Conservation (phyloP, 2,329 filamentous ascomycete genomes). For the Grosmannia penicillata region DNA sequence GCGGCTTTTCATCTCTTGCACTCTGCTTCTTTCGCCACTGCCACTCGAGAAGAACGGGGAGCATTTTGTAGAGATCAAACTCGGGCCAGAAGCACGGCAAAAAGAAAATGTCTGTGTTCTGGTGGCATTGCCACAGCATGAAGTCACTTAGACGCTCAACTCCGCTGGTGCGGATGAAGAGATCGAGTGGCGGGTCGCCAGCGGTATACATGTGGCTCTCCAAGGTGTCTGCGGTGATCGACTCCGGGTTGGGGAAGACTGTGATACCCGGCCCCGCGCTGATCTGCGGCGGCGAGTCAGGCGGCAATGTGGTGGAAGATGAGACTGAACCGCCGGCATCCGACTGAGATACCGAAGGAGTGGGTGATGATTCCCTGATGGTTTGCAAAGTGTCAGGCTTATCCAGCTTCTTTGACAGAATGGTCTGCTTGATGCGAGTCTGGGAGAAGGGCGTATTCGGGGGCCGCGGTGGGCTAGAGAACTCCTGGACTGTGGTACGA, state of each 20-base stretch:
- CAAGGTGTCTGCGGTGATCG: constrained; percentile 70
- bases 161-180: constrained; percentile 83
- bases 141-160: constrained; percentile 91
- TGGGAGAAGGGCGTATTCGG: constrained; percentile 68
- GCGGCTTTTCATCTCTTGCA: constrained; percentile 32
- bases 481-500: constrained; percentile 74
- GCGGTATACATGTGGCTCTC: constrained; percentile 80
- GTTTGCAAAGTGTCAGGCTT: constrained; percentile 30
- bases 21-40: constrained; percentile 49
- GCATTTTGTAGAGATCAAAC: constrained; percentile 84
- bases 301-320: constrained; percentile 41
- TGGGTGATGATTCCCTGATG: constrained; percentile 32
- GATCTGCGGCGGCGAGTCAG: constrained; percentile 33
- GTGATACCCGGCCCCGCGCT: constrained; percentile 19
- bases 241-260: constrained; percentile 58
- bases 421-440: constrained; percentile 73
- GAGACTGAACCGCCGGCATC: constrained; percentile 40
- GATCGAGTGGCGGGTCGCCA: constrained; percentile 71
- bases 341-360: constrained; percentile 26
- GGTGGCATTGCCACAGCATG: constrained; percentile 96
- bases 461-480: constrained; percentile 54
- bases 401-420: constrained; percentile 51
- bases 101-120: constrained; percentile 86
- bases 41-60: constrained; percentile 90
- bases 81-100: constrained; percentile 89